Evolutionary conservation across 1,139 yeast species (phyloP).

Genomic region (Magnusiomyces ingens): DNA sequence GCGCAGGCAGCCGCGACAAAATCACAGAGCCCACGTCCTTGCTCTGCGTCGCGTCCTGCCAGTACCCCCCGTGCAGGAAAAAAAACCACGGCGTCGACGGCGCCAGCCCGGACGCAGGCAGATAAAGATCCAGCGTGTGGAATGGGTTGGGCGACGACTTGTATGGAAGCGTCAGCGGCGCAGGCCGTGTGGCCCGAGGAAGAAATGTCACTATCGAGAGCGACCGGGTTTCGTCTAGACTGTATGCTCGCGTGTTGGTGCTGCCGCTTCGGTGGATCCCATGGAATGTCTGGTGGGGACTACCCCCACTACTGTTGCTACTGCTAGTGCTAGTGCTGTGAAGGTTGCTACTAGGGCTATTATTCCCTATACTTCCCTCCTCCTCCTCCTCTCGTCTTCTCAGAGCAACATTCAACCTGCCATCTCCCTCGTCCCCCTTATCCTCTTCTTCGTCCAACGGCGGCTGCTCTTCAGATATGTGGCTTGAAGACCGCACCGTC

Average conservation of each 20-base stretch:
- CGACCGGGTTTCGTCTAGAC: too few relatives aligned
- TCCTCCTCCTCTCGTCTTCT: too few relatives aligned
- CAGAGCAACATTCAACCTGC: too few relatives aligned
- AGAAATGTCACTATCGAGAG: background rate
- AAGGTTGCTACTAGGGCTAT: background rate
- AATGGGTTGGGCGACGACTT: slow-evolving; percentile 21
- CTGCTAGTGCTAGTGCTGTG: background rate
- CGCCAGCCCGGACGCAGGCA: slow-evolving; percentile 18
- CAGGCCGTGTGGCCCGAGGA: slow-evolving; percentile 17
- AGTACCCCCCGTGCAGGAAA: slow-evolving; percentile 78
- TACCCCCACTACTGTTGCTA: background rate
- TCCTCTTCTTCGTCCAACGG: background rate
- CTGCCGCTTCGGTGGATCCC: too few relatives aligned
- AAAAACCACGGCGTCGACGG: slow-evolving; percentile 31
- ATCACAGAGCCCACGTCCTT: slow-evolving; percentile 46
- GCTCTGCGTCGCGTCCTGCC: slow-evolving; percentile 64
- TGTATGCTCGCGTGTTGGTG: too few relatives aligned
- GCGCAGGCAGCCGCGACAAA: slow-evolving; percentile 21
- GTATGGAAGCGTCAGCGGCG: slow-evolving; percentile 19
- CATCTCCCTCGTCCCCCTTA: background rate
- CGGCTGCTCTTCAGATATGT: background rate
- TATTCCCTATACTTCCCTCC: background rate
- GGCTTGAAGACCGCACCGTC: too few relatives aligned
- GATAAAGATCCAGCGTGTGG: slow-evolving; percentile 19
- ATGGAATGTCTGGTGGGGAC: too few relatives aligned